These are phyloP conservation scores for Sclerotinia nivalis DNA, from an alignment of 2,329 filamentous ascomycete genomes.

Conservation along the genomic window DNA sequence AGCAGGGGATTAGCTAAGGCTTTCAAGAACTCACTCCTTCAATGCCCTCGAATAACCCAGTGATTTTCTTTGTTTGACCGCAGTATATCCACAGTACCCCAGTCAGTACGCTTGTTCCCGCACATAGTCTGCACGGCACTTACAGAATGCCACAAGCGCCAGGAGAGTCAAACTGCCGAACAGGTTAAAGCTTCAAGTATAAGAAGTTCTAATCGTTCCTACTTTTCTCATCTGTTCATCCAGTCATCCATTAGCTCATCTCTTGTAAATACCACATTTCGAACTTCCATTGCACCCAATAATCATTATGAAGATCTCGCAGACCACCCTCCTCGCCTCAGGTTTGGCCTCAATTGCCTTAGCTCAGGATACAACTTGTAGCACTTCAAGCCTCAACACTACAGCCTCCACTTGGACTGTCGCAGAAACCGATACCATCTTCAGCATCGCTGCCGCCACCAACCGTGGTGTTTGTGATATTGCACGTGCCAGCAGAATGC, in stretches of 20 bases:
- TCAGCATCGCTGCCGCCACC: constrained; percentile 6
- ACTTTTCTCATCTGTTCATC: neutral
- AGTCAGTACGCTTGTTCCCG: neutral
- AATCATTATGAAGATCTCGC: constrained; percentile 11
- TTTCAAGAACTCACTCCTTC: neutral
- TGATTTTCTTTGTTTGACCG: neutral
- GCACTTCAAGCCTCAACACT: constrained; percentile 13
- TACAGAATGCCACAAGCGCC: neutral
- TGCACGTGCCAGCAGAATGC: constrained; percentile 9
- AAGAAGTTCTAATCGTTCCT: neutral
- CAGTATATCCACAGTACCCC: neutral
- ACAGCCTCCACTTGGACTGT: constrained; percentile 4
- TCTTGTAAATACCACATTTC: neutral
- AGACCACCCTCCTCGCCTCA: neutral
- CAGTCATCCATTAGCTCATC: neutral
- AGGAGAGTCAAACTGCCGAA: neutral
- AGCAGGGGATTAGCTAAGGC: neutral
- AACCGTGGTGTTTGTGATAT: constrained; percentile 7
- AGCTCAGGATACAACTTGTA: neutral
- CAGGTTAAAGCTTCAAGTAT: neutral
- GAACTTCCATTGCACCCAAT: too few species aligned
- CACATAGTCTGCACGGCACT: neutral
- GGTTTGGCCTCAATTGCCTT: neutral
- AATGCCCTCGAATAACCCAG: neutral
- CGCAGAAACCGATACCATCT: neutral